These are phyloP conservation scores for Termitomyces titanicus DNA, from an alignment of 768 basidiomycete species.

Conservation along the genomic window DNA sequence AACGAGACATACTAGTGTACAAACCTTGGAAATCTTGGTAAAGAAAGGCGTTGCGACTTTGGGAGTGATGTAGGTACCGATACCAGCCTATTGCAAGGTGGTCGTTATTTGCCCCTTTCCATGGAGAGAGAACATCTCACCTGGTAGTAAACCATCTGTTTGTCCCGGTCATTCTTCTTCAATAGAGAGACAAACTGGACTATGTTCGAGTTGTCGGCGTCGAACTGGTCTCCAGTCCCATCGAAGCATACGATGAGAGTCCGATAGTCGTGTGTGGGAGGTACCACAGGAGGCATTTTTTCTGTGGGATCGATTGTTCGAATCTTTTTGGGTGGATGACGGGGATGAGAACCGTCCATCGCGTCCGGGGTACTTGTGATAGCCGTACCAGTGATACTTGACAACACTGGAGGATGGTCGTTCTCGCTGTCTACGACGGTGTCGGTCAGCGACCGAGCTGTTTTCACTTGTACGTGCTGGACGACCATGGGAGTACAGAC, in stretches of 20 bases:
- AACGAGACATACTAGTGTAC: background rate
- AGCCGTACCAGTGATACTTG: conserved; percentile 2
- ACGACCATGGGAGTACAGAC: no score
- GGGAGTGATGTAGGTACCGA: conserved; percentile 46
- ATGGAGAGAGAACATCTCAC: conserved; percentile 17
- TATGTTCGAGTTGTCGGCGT: conserved; percentile 52
- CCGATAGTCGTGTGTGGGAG: conserved; percentile 33
- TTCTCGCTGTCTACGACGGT: background rate
- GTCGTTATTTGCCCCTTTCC: background rate
- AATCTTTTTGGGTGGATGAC: conserved; percentile 6
- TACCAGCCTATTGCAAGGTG: conserved; percentile 35
- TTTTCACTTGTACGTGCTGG: no score
- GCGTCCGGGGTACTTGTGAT: background rate
- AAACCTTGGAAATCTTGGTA: conserved; percentile 37
- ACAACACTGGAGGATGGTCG: background rate
- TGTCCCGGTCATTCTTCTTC: conserved; percentile 46
- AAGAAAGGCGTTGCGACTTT: conserved; percentile 32
- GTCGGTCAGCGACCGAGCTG: no score
- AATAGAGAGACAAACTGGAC: conserved; percentile 46
- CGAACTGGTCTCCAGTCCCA: conserved; percentile 52
- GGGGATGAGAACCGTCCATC: background rate
- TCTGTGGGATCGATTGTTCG: conserved; percentile 5
- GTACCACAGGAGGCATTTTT: conserved; percentile 30
- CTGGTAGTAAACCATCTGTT: conserved; percentile 62
- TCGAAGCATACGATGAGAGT: conserved; percentile 56